These are phyloP conservation scores for Phoma sp. DNA, from an alignment of 2,329 filamentous ascomycete species.

Conservation along the genomic window DNA sequence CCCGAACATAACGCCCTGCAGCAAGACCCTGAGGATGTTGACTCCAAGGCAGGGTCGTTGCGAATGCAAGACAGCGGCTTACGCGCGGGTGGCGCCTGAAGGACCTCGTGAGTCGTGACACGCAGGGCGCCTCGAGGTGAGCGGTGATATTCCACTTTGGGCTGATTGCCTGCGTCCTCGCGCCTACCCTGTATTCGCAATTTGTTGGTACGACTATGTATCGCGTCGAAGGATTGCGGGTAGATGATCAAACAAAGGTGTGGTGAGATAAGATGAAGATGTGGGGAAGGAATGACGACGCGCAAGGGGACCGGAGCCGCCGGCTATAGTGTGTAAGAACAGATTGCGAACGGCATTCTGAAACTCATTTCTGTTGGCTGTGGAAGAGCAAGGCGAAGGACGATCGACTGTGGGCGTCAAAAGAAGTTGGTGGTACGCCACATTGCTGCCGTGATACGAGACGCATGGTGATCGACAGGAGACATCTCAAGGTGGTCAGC, in stretches of 20 bases:
- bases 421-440: constrained; percentile 13
- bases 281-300: background rate
- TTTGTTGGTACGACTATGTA: background rate
- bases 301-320: background rate
- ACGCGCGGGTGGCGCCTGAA: background rate
- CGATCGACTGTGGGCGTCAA: background rate
- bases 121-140: background rate
- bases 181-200: background rate
- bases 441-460: constrained; percentile 1
- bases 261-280: constrained; percentile 3
- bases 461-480: constrained; percentile 17
- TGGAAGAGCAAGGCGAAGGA: background rate
- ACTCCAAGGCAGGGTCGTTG: background rate
- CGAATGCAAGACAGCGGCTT: background rate
- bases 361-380: background rate
- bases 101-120: background rate
- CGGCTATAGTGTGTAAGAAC: background rate
- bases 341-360: constrained; percentile 11
- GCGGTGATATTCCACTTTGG: background rate
- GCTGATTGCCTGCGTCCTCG: background rate
- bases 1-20: background rate
- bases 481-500: constrained; percentile 8
- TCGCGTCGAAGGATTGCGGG: background rate
- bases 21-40: background rate
- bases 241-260: constrained; percentile 8